Percentiles rank a stretch among this genome's conserved stretches.
These are phyloP conservation scores for Ophiostoma triangulosporum DNA, from an alignment of 2,329 filamentous ascomycete species.

Conservation along the genomic window DNA sequence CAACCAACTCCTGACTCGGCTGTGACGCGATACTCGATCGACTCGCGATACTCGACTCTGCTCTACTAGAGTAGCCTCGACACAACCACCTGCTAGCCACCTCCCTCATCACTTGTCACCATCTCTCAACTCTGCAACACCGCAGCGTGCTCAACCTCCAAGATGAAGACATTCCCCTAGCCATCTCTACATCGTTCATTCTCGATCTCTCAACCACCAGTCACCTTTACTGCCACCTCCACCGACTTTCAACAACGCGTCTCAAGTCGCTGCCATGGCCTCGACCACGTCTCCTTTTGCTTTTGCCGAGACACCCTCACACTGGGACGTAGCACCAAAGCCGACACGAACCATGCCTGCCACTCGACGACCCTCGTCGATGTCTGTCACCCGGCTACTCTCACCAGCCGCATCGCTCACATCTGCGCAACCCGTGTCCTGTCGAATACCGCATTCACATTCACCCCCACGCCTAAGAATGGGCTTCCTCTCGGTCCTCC, in stretches of 20 bases:
- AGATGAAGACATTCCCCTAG: conserved; percentile 8
- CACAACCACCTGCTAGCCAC: too few species aligned
- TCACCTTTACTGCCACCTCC: not conserved
- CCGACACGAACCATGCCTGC: not conserved
- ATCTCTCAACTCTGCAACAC: not conserved
- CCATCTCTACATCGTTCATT: not conserved
- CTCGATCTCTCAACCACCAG: not conserved
- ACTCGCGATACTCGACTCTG: too few species aligned
- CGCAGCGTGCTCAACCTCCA: conserved; percentile 4
- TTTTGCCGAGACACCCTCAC: not conserved
- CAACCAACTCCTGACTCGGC: too few species aligned
- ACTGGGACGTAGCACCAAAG: not conserved
- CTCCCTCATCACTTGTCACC: not conserved
- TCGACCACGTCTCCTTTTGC: not conserved
- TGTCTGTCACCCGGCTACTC: not conserved
- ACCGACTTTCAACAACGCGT: not conserved
- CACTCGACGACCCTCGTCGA: too few species aligned
- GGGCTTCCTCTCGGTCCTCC: conserved; percentile 18
- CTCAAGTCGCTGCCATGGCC: not conserved
- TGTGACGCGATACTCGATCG: too few species aligned
- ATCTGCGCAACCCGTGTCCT: too few species aligned
- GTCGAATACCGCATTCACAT: conserved; percentile 2
- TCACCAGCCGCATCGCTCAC: not conserved
- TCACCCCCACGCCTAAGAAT: not conserved
- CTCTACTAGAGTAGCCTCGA: too few species aligned